phyloP scores from a whole-genome alignment of 495 filamentous ascomycete genomes.

The Bryoglossum gracile region DNA sequence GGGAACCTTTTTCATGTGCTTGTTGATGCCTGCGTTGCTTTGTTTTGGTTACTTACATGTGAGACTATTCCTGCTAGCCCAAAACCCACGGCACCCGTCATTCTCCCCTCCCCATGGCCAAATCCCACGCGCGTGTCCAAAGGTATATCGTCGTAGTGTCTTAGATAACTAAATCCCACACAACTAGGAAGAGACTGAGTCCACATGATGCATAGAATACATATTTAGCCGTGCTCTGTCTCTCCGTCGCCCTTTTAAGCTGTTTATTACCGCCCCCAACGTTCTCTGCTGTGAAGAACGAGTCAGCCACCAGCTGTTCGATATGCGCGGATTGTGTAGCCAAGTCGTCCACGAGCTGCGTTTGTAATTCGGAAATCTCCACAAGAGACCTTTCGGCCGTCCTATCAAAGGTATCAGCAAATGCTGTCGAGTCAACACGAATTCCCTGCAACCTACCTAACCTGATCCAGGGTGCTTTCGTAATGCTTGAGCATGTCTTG shows the following conservation, averaged over 20 bases:
- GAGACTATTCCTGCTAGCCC: too few species aligned
- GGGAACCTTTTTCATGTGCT: too few species aligned
- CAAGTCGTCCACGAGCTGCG: conserved; percentile 77
- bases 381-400: conserved; percentile 84
- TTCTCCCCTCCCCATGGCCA: too few species aligned
- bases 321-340: conserved; percentile 79
- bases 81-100: too few species aligned
- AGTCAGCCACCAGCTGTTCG: conserved; percentile 80
- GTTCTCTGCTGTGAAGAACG: conserved; percentile 71
- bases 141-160: too few species aligned
- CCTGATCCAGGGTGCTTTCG: conserved; percentile 84
- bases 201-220: conserved; percentile 84
- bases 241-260: conserved; percentile 75
- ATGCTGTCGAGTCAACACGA: neutral
- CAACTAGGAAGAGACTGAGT: conserved; percentile 70
- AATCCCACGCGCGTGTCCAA: too few species aligned
- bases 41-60: too few species aligned
- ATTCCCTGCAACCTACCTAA: conserved; percentile 54
- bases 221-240: conserved; percentile 74
- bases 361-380: conserved; percentile 90
- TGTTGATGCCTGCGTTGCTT: too few species aligned
- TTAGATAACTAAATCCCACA: conserved; percentile 92
- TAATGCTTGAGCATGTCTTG: conserved; percentile 86
- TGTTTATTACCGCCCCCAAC: conserved; percentile 85
- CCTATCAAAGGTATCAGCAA: conserved; percentile 36